Evolutionary conservation across 768 basidiomycete species (phyloP).

Genomic region (Podaxis sp.): DNA sequence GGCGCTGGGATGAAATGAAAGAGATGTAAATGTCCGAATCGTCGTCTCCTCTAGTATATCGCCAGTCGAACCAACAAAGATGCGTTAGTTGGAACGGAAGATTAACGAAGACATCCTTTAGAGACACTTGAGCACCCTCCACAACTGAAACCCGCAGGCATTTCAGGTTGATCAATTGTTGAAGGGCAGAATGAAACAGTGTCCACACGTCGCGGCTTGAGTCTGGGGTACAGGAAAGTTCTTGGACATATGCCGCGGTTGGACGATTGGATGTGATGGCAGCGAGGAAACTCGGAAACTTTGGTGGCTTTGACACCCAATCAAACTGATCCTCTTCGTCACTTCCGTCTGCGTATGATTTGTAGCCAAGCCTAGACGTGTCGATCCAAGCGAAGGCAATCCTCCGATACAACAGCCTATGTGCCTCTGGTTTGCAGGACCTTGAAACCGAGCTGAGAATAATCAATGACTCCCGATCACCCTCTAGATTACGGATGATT

Average conservation of each 20-base stretch:
- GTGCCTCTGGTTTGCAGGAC: neutral
- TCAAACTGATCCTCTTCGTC: neutral
- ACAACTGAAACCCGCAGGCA: neutral
- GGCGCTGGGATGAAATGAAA: neutral
- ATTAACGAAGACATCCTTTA: neutral
- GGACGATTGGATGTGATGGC: neutral
- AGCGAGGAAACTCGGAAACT: neutral
- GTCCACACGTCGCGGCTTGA: neutral
- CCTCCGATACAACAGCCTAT: neutral
- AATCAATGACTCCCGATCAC: neutral
- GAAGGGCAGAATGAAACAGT: neutral
- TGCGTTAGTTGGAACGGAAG: neutral
- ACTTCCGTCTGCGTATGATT: neutral
- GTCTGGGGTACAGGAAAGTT: neutral
- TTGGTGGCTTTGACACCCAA: neutral
- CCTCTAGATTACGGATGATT: neutral
- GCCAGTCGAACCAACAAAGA: neutral
- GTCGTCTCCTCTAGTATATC: neutral
- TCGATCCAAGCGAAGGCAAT: neutral
- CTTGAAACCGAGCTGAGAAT: neutral
- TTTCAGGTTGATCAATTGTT: neutral
- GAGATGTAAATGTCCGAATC: neutral
- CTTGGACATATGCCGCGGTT: neutral
- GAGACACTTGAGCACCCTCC: neutral
- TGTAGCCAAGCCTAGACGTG: neutral